These are phyloP conservation scores for Thinopyrum elongatum DNA, from an alignment of 176 grass and related monocot genomes.

Conservation along the genomic window DNA sequence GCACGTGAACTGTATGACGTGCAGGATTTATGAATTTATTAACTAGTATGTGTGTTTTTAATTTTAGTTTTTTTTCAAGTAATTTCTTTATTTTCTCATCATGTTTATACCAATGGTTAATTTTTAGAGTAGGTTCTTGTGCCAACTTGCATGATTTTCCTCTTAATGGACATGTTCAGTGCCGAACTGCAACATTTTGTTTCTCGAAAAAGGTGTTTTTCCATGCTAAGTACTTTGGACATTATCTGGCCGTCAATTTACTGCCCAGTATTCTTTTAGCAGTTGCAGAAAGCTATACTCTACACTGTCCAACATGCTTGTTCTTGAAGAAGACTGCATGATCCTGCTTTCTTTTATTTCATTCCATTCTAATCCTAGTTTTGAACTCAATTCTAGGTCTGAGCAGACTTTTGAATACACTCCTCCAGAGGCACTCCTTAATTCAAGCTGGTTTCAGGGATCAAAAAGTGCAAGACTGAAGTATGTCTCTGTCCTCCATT, in stretches of 20 bases:
- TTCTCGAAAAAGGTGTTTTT: neutral
- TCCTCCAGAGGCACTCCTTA: constrained; percentile 92
- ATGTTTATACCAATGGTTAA: constrained; percentile 6
- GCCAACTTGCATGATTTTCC: constrained; percentile 13
- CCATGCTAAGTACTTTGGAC: neutral
- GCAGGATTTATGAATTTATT: constrained; percentile 9
- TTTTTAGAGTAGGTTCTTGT: neutral
- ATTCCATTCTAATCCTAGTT: constrained; percentile 9
- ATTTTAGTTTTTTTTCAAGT: neutral
- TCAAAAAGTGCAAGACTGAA: constrained; percentile 75
- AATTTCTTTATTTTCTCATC: neutral
- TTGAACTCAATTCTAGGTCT: constrained; percentile 50
- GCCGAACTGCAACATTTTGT: constrained; percentile 1
- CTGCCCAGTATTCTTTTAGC: neutral
- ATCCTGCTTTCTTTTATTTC: constrained; percentile 9
- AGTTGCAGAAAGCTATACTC: neutral
- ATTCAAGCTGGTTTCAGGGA: constrained; percentile 87
- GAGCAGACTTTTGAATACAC: constrained; percentile 96
- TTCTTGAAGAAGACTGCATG: constrained; percentile 3
- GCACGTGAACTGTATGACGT: neutral
- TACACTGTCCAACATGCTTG: neutral
- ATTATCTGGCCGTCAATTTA: constrained; percentile 14
- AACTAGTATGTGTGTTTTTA: neutral
- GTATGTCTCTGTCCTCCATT: constrained; percentile 44
- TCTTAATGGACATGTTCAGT: constrained; percentile 17